These are phyloP conservation scores for Boletus holoroseus DNA, from an alignment of 1,284 basidiomycete genomes.

Conservation along the genomic window DNA sequence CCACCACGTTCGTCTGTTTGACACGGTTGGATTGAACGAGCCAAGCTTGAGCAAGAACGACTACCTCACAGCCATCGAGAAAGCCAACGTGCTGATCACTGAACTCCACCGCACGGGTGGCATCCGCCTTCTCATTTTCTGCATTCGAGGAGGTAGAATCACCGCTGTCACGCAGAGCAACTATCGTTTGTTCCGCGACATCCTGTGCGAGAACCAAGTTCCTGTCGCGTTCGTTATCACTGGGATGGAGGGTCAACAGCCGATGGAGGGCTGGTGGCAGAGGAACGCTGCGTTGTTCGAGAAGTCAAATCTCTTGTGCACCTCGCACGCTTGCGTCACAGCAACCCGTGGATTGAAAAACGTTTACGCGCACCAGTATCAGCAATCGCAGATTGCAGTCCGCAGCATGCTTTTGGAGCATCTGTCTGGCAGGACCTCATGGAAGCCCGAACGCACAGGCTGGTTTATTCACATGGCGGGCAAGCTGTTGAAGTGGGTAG, in stretches of 20 bases:
- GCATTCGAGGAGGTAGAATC: background rate
- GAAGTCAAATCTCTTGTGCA: background rate
- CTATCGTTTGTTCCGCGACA: background rate
- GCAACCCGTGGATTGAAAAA: background rate
- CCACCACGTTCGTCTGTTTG: background rate
- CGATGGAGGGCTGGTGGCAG: background rate
- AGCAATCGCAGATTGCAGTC: background rate
- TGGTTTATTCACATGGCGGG: slow-evolving; percentile 27
- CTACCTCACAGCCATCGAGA: background rate
- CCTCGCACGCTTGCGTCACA: background rate
- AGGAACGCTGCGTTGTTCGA: background rate
- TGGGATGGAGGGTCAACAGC: background rate
- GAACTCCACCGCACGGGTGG: background rate
- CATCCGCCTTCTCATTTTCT: background rate
- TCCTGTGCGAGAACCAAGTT: slow-evolving; percentile 3
- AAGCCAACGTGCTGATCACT: background rate
- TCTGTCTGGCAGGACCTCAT: slow-evolving; percentile 10
- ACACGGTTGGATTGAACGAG: background rate
- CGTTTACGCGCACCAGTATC: background rate
- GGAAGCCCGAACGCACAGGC: slow-evolving; percentile 8
- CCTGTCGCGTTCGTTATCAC: background rate
- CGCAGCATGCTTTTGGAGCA: background rate
- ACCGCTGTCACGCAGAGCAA: background rate
- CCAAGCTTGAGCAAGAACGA: background rate
- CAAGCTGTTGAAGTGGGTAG: slow-evolving; percentile 20